A percentile compares a stretch with the other conserved stretches of the same genome.
Conservation (phyloP, 805 yeast genomes). For the Starmerella floris region DNA sequence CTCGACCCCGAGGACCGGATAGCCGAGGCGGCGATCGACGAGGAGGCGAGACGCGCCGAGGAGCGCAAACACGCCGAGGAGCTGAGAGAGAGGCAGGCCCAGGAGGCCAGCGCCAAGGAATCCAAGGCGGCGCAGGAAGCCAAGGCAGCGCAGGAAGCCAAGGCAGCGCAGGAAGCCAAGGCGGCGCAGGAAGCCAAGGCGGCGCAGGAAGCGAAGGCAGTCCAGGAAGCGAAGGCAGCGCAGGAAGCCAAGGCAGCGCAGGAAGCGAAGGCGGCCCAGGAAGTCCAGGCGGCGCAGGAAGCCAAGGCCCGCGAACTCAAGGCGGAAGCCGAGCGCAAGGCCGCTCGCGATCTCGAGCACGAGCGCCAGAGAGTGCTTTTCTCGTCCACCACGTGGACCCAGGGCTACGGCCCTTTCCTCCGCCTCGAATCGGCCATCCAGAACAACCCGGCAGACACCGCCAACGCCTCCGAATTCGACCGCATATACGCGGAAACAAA, state of each 20-base stretch:
- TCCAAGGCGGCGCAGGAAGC: not conserved
- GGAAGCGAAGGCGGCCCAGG: not conserved
- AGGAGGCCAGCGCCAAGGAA: not conserved
- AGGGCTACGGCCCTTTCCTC: not conserved
- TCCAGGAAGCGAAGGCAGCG: not conserved
- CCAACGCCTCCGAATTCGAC: conserved; percentile 9
- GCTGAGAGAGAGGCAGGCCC: not conserved
- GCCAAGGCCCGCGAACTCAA: not conserved
- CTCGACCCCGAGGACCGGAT: not conserved
- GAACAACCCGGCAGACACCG: not conserved
- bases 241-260: not conserved
- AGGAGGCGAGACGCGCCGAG: not conserved
- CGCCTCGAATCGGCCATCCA: not conserved
- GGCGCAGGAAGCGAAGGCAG: not conserved
- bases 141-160: not conserved
- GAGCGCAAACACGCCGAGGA: not conserved
- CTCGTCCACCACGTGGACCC: not conserved
- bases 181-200: not conserved
- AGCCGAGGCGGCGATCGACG: not conserved
- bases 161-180: not conserved
- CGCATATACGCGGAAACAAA: conserved; percentile 15
- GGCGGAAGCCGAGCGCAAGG: not conserved
- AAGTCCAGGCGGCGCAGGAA: not conserved
- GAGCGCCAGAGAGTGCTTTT: not conserved
- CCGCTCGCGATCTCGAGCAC: not conserved